Conservation (phyloP, 2,329 filamentous ascomycete species). For the Alternaria sp. region DNA sequence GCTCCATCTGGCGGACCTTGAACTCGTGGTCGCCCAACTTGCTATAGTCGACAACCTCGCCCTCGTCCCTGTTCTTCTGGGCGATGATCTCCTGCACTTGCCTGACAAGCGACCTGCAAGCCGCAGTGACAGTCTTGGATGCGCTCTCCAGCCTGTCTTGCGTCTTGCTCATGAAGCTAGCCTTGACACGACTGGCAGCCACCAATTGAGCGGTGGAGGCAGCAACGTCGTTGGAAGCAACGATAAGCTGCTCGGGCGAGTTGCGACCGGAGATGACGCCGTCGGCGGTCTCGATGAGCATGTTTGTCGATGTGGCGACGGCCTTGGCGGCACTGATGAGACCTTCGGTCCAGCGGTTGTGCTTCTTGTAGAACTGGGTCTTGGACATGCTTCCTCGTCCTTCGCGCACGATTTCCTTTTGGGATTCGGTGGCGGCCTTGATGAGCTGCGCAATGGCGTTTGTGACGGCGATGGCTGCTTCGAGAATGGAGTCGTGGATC, state of each 20-base stretch:
- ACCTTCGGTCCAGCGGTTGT: slow-evolving; percentile 98
- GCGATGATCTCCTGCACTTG: slow-evolving; percentile 96
- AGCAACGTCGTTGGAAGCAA: slow-evolving; percentile 95
- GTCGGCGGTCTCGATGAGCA: slow-evolving; percentile 95
- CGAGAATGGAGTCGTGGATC: slow-evolving; percentile 93
- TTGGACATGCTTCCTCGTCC: slow-evolving; percentile 85
- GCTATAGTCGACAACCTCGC: slow-evolving; percentile 82
- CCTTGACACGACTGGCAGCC: slow-evolving; percentile 93
- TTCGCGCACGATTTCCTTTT: slow-evolving; percentile 95
- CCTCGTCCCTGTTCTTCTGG: slow-evolving; percentile 78
- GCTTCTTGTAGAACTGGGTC: slow-evolving; percentile 99
- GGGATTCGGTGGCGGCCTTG: slow-evolving; percentile 89
- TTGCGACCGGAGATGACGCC: slow-evolving; percentile 91
- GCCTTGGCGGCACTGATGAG: slow-evolving; percentile 97
- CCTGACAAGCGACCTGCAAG: slow-evolving; percentile 84
- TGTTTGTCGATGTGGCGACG: slow-evolving; percentile 91
- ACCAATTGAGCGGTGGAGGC: slow-evolving; percentile 96
- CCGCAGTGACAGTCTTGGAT: slow-evolving; percentile 88
- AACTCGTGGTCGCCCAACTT: slow-evolving; percentile 93
- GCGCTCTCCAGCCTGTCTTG: slow-evolving; percentile 91
- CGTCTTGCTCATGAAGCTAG: slow-evolving; percentile 95
- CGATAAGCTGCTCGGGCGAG: slow-evolving; percentile 95
- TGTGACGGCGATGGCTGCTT: slow-evolving; percentile 90
- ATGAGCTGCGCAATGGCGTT: slow-evolving; percentile 93
- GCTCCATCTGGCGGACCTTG: slow-evolving; percentile 99